phyloP scores from a whole-genome alignment of 768 basidiomycete genomes.

The Mycena albidolilacea region DNA sequence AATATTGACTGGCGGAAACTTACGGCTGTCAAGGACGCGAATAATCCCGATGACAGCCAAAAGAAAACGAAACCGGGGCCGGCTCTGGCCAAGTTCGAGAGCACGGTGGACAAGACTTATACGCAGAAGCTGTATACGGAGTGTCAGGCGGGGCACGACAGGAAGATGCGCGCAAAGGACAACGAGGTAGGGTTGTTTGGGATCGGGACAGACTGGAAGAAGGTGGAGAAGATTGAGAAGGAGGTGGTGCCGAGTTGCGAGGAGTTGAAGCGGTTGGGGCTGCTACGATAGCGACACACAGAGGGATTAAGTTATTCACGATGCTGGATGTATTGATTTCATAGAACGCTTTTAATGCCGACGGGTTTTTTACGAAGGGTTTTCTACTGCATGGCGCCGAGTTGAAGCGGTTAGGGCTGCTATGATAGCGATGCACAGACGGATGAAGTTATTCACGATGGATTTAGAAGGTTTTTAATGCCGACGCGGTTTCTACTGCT shows the following conservation, averaged over 20 bases:
- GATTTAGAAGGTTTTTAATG: slow-evolving; percentile 25
- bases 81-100: slow-evolving; percentile 77
- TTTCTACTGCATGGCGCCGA: slow-evolving; percentile 71
- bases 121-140: slow-evolving; percentile 77
- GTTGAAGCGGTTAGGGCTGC: slow-evolving; percentile 72
- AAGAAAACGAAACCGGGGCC: slow-evolving; percentile 50
- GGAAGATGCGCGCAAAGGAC: slow-evolving; percentile 79
- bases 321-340: slow-evolving; percentile 34
- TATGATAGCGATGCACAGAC: slow-evolving; percentile 51
- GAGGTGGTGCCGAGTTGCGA: slow-evolving; percentile 86
- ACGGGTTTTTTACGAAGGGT: background rate
- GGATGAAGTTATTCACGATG: slow-evolving; percentile 38
- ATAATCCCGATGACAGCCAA: too few species aligned
- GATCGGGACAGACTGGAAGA: slow-evolving; percentile 93
- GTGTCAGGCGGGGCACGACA: slow-evolving; percentile 80
- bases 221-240: slow-evolving; percentile 79
- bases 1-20: slow-evolving; percentile 57
- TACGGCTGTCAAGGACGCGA: slow-evolving; percentile 42
- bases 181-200: slow-evolving; percentile 91
- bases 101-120: slow-evolving; percentile 80
- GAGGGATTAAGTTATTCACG: slow-evolving; percentile 37
- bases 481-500: slow-evolving; percentile 36
- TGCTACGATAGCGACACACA: slow-evolving; percentile 56
- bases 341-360: slow-evolving; percentile 30
- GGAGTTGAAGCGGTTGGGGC: slow-evolving; percentile 75